Evolutionary conservation across 176 grass and related monocot genomes (phyloP), one percentile per base, ranked within the genome.

Genomic region (Themeda triandra): DNA sequence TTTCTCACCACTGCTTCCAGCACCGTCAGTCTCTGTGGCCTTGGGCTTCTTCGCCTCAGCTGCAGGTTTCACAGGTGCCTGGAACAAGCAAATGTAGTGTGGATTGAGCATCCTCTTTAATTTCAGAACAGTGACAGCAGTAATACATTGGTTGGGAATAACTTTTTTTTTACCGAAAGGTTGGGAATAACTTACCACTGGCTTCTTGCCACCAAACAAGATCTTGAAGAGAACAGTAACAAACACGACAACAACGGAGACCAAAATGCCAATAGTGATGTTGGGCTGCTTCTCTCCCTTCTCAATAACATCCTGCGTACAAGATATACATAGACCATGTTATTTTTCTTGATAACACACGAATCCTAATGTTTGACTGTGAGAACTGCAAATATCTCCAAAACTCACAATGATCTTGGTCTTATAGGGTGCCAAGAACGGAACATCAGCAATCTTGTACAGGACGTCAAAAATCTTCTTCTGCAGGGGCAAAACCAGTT

Each of bases 281-380:
- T 99, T 99, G 6, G 93, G 89, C 89, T 99, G 97, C 82, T 80
- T 94, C 92, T 99, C 97, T 73, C 87, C 97, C 71, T 94, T 99
- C 82, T 99, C 97, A 29, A 99, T 99, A 12, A 91, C 11, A 80
- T 96, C 93, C 97, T 99, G 85, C 87, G 73, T 10, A 10, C 29
- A 37, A 37, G 31, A 45, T 37, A 75, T 32, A 78, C 23, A 48
- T 39, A 17, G 40, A 27, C 77, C 5, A 71, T 24, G 32, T 83
- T 33, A 86, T 44, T 81, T 81, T 73, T 49, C 14, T 24, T 83
- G 78, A 78, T 19, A 17, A 71, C 18, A 51, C 30, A 21, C 0
- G 27, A 37, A 24, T 71, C 18, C 10, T 48, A 19, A 49, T 1
- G 1, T 28, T 68, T 36, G 4, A 59, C 4, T 78, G 14, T 13